Percentiles rank a stretch among this genome's conserved stretches.
Evolutionary conservation across 2,329 filamentous ascomycete species (phyloP).

Genomic region (Fusarium sp.): DNA sequence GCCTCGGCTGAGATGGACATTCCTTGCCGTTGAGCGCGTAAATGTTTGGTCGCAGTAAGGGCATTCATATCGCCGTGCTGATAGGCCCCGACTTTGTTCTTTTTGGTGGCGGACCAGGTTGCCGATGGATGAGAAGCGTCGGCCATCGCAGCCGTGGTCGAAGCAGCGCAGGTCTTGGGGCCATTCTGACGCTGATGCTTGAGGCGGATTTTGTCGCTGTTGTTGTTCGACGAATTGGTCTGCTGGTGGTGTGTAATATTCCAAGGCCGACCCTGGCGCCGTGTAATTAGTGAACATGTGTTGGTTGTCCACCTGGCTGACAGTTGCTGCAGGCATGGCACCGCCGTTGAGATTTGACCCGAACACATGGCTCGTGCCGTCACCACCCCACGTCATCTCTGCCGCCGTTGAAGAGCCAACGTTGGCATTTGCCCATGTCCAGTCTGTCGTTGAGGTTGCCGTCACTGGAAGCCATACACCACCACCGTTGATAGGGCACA

Average conservation of each 20-base stretch:
- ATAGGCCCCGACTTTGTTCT: conserved; percentile 7
- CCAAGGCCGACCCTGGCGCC: not conserved
- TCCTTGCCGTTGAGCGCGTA: conserved; percentile 11
- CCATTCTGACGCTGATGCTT: conserved; percentile 10
- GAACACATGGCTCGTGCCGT: conserved; percentile 7
- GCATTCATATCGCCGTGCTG: conserved; percentile 7
- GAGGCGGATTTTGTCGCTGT: conserved; percentile 4
- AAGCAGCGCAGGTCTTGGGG: conserved; percentile 10
- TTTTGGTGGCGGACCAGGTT: conserved; percentile 14
- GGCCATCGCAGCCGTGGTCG: conserved; percentile 10
- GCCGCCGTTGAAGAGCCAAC: conserved; percentile 1
- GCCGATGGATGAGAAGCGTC: conserved; percentile 12
- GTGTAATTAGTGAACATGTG: conserved; percentile 8
- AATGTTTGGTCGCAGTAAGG: conserved; percentile 12
- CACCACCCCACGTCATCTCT: conserved; percentile 4
- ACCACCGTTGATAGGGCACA: conserved; percentile 2
- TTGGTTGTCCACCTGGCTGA: conserved; percentile 6
- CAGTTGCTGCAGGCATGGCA: conserved; percentile 6
- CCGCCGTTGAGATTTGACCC: conserved; percentile 8
- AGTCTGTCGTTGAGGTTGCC: conserved; percentile 5
- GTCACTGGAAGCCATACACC: conserved; percentile 5
- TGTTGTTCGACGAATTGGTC: conserved; percentile 7
- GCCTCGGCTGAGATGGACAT: conserved; percentile 10
- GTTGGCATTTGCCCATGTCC: conserved; percentile 2
- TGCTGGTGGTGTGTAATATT: conserved; percentile 7